These are phyloP conservation scores for Xylaria sp. DNA, from an alignment of 495 filamentous ascomycete genomes.

Conservation along the genomic window DNA sequence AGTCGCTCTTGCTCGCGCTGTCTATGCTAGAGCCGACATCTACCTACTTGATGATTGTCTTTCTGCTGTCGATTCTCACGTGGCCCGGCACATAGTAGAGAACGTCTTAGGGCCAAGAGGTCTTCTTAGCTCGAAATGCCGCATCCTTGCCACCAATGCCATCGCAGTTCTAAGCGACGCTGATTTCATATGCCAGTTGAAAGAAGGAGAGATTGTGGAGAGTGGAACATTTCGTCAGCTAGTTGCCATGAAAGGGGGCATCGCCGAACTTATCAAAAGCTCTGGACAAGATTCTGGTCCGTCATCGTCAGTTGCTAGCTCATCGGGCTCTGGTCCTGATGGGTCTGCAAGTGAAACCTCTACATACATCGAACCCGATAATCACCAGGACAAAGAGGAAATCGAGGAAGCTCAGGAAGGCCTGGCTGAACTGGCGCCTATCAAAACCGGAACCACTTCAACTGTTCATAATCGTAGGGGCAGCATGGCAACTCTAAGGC, in stretches of 20 bases:
- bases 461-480: slow-evolving; percentile 57
- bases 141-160: slow-evolving; percentile 94
- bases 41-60: slow-evolving; percentile 94
- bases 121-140: slow-evolving; percentile 83
- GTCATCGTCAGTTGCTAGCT: slow-evolving; percentile 42
- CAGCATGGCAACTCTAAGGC: slow-evolving; percentile 79
- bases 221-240: slow-evolving; percentile 88
- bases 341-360: slow-evolving; percentile 63
- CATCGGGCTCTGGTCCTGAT: slow-evolving; percentile 36
- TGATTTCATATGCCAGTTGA: slow-evolving; percentile 82
- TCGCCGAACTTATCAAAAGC: slow-evolving; percentile 83
- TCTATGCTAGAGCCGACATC: slow-evolving; percentile 96
- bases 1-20: slow-evolving; percentile 91
- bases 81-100: slow-evolving; percentile 92
- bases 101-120: slow-evolving; percentile 88
- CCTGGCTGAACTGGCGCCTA: slow-evolving; percentile 72
- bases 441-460: slow-evolving; percentile 60
- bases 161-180: slow-evolving; percentile 87
- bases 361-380: slow-evolving; percentile 62
- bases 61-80: slow-evolving; percentile 97
- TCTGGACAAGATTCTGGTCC: slow-evolving; percentile 60
- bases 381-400: slow-evolving; percentile 59
- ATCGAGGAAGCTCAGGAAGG: slow-evolving; percentile 77
- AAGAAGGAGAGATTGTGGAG: slow-evolving; percentile 84
- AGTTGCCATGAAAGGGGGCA: slow-evolving; percentile 90